Evolutionary conservation across 2,329 filamentous ascomycete species (phyloP), one percentile per base, ranked within the genome.

Genomic region (Emergomyces orientalis): DNA sequence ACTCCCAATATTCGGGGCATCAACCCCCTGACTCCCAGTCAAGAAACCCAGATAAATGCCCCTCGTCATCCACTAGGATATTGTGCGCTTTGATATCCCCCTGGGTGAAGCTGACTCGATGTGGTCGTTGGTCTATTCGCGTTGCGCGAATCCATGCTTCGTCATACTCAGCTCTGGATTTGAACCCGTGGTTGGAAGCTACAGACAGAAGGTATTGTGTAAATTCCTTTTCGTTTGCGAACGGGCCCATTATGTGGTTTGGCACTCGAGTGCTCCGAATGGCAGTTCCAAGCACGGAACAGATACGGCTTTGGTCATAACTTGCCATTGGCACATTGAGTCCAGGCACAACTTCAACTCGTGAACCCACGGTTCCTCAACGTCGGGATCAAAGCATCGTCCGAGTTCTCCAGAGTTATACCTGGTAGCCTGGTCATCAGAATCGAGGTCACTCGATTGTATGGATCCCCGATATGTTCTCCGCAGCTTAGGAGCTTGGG

Each of bases 381-480:
- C 62, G 43, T 75, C 67, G 22, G 67, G 51, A 11, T 67, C 63
- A 43, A 77, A 66, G 22, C 45, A 60, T 75, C 67, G 22, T 63
- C 65, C 2, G 66, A 67, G 59, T 75, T 72, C 22, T 67, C 69
- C 32, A 77, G 65, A 13, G 69, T 59, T 7, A 67, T 61, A 5
- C 76, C 74, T 22, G 73, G 75, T 58, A 77, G 63, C 32, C 75
- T 71, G n/a, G 75, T 78, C 75, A 79, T 78, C 30, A 77, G 60
- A 47, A 76, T 76, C n/a, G 75, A 76, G 58, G 76, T 62, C 14
- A 69, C 59, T 7, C 19, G 8, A 34, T 69, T 67, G 63, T 62
- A 7, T 27, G 52, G 54, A 64, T 34, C 30, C 7, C 14, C 43
- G 5, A 66, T 68, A 58, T 77, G 72, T 54, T 75, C 72, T 5